Conservation (phyloP, 805 yeast genomes). For the Myxozyma sirexii region DNA sequence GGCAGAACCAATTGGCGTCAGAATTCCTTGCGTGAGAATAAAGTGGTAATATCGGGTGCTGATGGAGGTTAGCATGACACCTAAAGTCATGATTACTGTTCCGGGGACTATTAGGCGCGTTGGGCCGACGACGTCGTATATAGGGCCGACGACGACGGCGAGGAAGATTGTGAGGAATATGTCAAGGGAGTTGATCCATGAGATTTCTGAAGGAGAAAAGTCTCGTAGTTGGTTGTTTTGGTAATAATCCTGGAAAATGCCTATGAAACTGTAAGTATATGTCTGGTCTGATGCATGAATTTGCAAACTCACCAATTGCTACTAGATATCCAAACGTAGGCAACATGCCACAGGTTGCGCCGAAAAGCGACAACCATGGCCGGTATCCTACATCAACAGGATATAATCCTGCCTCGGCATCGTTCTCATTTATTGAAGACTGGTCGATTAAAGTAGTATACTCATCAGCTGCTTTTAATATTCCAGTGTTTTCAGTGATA, state of each 20-base stretch:
- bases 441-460: not conserved
- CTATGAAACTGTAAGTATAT: not conserved
- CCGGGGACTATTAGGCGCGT: conserved; percentile 35
- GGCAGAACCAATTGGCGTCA: conserved; percentile 20
- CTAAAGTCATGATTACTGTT: conserved; percentile 34
- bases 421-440: not conserved
- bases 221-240: conserved; percentile 30
- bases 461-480: not conserved
- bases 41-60: conserved; percentile 54
- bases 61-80: conserved; percentile 42
- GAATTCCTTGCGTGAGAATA: conserved; percentile 53
- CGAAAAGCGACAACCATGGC: conserved; percentile 55
- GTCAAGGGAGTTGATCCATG: conserved; percentile 43
- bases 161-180: conserved; percentile 37
- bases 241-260: conserved; percentile 38
- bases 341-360: conserved; percentile 59
- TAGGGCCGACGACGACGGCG: conserved; percentile 38
- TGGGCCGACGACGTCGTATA: conserved; percentile 38
- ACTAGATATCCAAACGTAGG: conserved; percentile 58
- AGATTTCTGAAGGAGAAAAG: conserved; percentile 37
- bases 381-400: conserved; percentile 12
- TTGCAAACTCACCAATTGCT: conserved; percentile 35
- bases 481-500: not conserved
- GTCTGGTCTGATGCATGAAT: too few relatives aligned
- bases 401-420: conserved; percentile 1